These are phyloP conservation scores for Vicia faba DNA, from an alignment of 306 rosid genomes.

Conservation along the genomic window DNA sequence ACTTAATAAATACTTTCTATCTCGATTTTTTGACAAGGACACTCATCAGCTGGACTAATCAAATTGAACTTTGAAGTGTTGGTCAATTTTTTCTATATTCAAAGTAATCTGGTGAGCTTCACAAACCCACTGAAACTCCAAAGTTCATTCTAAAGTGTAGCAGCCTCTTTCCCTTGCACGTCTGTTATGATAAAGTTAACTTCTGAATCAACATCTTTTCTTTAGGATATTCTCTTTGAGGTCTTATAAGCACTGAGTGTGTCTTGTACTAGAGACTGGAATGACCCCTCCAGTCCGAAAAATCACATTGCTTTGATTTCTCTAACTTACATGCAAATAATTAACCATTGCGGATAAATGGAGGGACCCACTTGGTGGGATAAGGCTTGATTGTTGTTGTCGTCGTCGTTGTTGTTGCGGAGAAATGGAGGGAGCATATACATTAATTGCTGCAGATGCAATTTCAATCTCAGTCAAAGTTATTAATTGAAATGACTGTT, in stretches of 20 bases:
- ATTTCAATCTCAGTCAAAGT: constrained; percentile 6
- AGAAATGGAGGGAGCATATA: constrained; percentile 15
- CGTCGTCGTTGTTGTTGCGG: background rate
- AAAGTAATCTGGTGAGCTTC: background rate
- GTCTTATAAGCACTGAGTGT: background rate
- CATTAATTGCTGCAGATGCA: constrained; percentile 7
- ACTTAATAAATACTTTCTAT: too few relatives aligned
- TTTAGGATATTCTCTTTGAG: constrained; percentile 7
- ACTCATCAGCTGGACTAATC: too few relatives aligned
- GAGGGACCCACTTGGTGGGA: background rate
- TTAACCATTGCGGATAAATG: constrained; percentile 1
- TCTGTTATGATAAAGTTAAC: constrained; percentile 1
- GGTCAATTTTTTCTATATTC: background rate
- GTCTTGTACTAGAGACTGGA: background rate
- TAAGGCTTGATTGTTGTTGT: too few relatives aligned
- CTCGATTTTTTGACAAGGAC: too few relatives aligned
- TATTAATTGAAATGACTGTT: constrained; percentile 42
- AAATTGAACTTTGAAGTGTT: constrained; percentile 8
- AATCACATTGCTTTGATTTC: constrained; percentile 12
- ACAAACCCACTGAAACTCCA: background rate
- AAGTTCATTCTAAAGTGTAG: background rate
- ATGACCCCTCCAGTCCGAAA: background rate
- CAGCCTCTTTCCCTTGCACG: background rate
- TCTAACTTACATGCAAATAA: background rate
- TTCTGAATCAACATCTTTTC: constrained; percentile 19